Conservation (phyloP, 495 filamentous ascomycete species). For the Xylaria sp. region DNA sequence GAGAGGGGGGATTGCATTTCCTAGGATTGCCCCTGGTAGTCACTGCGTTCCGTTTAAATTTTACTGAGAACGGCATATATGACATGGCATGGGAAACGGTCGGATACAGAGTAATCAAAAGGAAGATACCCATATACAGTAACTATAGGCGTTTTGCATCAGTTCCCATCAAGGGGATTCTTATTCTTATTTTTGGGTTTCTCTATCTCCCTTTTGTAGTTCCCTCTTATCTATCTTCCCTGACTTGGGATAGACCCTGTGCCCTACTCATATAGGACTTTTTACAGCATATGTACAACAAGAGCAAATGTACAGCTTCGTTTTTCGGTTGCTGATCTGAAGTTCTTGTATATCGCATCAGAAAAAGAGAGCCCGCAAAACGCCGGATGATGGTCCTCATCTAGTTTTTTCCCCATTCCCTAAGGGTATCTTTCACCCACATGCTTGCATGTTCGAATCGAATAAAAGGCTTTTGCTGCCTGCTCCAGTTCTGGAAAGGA, state of each 20-base stretch:
- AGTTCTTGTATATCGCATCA: slow-evolving; percentile 15
- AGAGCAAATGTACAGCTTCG: slow-evolving; percentile 16
- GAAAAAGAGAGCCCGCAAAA: slow-evolving; percentile 6
- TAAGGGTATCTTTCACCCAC: slow-evolving; percentile 17
- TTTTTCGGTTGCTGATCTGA: neutral
- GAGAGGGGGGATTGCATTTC: neutral
- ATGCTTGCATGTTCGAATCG: slow-evolving; percentile 25
- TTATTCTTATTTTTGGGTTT: slow-evolving; percentile 6
- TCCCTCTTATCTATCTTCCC: neutral
- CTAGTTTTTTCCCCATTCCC: slow-evolving; percentile 20
- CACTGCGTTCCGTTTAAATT: neutral
- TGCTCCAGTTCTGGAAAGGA: slow-evolving; percentile 26
- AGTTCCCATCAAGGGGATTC: neutral
- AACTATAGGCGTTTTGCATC: slow-evolving; percentile 15
- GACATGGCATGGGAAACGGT: slow-evolving; percentile 5
- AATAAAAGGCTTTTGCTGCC: slow-evolving; percentile 18
- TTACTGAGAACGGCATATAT: neutral
- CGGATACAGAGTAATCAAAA: slow-evolving; percentile 21
- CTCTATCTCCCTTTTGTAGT: neutral
- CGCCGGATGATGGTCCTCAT: slow-evolving; percentile 16
- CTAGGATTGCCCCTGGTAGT: neutral
- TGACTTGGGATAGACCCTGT: neutral
- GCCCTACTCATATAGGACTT: slow-evolving; percentile 1
- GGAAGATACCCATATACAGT: slow-evolving; percentile 36
- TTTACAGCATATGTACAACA: slow-evolving; percentile 15